These are phyloP conservation scores for Plectranthus barbatus DNA, from an alignment of 257 asterid genomes.

Conservation along the genomic window DNA sequence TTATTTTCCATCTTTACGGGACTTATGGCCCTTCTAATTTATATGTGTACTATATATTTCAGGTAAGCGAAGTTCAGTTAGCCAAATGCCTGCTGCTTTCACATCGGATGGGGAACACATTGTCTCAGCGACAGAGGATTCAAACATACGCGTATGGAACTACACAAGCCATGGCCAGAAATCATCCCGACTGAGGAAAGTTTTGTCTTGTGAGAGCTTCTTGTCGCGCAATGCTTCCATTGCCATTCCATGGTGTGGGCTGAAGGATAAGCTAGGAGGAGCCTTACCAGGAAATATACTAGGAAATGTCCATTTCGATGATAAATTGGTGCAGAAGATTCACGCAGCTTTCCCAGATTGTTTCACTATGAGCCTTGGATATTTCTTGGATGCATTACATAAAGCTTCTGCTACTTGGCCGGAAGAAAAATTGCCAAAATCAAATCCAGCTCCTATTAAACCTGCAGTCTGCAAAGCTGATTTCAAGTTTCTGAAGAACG, in stretches of 20 bases:
- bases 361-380: conserved; percentile 45
- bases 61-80: conserved; percentile 52
- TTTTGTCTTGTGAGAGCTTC: conserved; percentile 60
- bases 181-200: conserved; percentile 27
- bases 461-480: conserved; percentile 41
- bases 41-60: background rate
- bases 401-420: conserved; percentile 77
- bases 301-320: conserved; percentile 33
- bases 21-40: too few species aligned
- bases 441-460: conserved; percentile 21
- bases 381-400: conserved; percentile 53
- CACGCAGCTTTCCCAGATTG: conserved; percentile 50
- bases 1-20: background rate
- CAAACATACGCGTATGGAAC: conserved; percentile 66
- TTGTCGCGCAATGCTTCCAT: conserved; percentile 61
- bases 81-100: conserved; percentile 69
- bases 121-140: conserved; percentile 57
- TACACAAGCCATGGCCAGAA: conserved; percentile 36
- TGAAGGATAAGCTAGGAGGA: conserved; percentile 41
- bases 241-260: conserved; percentile 81
- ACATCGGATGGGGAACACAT: conserved; percentile 81
- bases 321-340: conserved; percentile 36
- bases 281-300: conserved; percentile 33
- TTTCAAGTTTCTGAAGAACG: conserved; percentile 60
- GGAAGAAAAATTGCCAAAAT: conserved; percentile 50